phyloP scores from a whole-genome alignment of 2,329 filamentous ascomycete genomes.

The Paecilomyces dactylethromorphus region DNA sequence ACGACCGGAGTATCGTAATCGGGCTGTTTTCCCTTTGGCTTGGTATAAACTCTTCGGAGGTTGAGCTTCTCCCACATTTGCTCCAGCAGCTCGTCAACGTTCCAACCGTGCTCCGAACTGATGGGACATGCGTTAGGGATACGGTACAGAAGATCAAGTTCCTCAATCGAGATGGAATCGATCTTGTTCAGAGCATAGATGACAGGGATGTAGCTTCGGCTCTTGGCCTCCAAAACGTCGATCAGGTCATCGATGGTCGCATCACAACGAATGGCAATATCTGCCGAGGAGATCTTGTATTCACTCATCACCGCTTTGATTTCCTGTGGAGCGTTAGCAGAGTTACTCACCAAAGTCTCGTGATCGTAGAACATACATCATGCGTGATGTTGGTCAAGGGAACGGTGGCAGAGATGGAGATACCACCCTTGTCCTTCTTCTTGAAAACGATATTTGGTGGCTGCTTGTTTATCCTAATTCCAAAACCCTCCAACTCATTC shows the following conservation, averaged over 20 bases:
- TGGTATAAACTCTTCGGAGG: conserved; percentile 89
- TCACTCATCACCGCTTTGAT: conserved; percentile 97
- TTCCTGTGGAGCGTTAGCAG: conserved; percentile 45
- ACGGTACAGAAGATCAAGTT: conserved; percentile 89
- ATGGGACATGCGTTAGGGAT: conserved; percentile 97
- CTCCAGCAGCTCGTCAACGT: conserved; percentile 92
- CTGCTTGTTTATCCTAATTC: conserved; percentile 93
- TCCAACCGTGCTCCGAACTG: conserved; percentile 96
- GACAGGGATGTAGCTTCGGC: conserved; percentile 94
- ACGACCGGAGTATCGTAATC: conserved; percentile 92
- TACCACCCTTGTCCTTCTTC: conserved; percentile 98
- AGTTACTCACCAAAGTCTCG: conserved; percentile 13
- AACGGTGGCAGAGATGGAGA: conserved; percentile 92
- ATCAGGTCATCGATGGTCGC: conserved; percentile 96
- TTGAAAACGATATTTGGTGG: conserved; percentile 98
- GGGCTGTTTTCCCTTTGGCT: conserved; percentile 90
- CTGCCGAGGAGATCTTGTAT: conserved; percentile 92
- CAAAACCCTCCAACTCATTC: conserved; percentile 90
- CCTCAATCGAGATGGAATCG: conserved; percentile 94
- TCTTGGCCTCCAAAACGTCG: conserved; percentile 89
- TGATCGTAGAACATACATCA: conserved; percentile 45
- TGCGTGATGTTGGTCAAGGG: conserved; percentile 87
- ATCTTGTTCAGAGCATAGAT: conserved; percentile 99
- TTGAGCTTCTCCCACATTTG: conserved; percentile 98
- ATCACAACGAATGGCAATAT: conserved; percentile 96